Conservation (phyloP, 2,329 filamentous ascomycete genomes). For the Alternaria panax region DNA sequence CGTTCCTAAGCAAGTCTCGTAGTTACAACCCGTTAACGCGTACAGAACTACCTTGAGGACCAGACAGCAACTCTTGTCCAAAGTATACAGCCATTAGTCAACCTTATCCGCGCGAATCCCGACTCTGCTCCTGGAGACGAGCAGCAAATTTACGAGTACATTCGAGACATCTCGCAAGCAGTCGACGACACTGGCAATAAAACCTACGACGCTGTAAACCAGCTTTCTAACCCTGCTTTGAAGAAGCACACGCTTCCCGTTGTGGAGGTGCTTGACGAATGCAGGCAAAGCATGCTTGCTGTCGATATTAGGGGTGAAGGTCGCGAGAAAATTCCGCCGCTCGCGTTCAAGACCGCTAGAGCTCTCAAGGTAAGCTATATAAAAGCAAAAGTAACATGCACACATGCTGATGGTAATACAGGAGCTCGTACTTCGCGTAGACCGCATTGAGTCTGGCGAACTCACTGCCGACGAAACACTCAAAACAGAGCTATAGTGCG, state of each 20-base stretch:
- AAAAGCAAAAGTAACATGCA: neutral
- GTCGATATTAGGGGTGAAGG: slow-evolving; percentile 66
- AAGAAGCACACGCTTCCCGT: slow-evolving; percentile 60
- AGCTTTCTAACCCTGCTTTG: slow-evolving; percentile 60
- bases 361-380: slow-evolving; percentile 69
- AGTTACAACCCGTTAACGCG: slow-evolving; percentile 18
- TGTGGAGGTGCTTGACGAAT: slow-evolving; percentile 65
- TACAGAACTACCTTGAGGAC: slow-evolving; percentile 78
- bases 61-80: slow-evolving; percentile 81
- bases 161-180: slow-evolving; percentile 72
- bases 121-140: slow-evolving; percentile 41
- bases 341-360: slow-evolving; percentile 85
- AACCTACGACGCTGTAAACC: slow-evolving; percentile 62
- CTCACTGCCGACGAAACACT: slow-evolving; percentile 45
- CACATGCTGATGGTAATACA: slow-evolving; percentile 27
- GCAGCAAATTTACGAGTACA: slow-evolving; percentile 68
- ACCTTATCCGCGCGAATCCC: slow-evolving; percentile 64
- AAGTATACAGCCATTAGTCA: slow-evolving; percentile 81
- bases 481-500: slow-evolving; percentile 40
- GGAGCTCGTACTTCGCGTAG: slow-evolving; percentile 53
- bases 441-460: slow-evolving; percentile 51
- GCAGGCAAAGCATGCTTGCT: slow-evolving; percentile 71
- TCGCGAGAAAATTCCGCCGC: slow-evolving; percentile 73
- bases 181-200: slow-evolving; percentile 74
- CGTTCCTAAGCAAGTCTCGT: slow-evolving; percentile 23